Conservation (phyloP, 768 basidiomycete genomes). For the Rhizopogon roseolus region DNA sequence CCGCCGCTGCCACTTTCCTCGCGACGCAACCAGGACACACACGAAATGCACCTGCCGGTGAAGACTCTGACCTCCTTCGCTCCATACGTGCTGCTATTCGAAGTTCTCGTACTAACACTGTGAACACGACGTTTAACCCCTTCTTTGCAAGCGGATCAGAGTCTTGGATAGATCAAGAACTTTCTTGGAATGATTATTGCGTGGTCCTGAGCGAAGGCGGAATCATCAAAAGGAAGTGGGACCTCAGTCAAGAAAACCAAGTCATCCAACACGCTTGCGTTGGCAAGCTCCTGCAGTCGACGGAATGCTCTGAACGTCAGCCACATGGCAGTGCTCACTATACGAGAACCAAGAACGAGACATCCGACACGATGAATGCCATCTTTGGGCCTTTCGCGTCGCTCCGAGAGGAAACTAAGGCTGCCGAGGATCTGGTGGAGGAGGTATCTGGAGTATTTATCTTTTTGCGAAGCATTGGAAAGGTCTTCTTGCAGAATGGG, state of each 20-base stretch:
- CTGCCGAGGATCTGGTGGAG: slow-evolving; percentile 30
- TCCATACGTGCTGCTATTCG: slow-evolving; percentile 59
- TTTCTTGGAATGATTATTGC: slow-evolving; percentile 63
- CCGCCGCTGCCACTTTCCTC: slow-evolving; percentile 41
- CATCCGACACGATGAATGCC: slow-evolving; percentile 12
- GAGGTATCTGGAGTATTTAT: slow-evolving; percentile 64
- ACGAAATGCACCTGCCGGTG: background rate
- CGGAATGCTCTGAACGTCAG: slow-evolving; percentile 20
- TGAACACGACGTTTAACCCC: slow-evolving; percentile 37
- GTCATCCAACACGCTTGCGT: slow-evolving; percentile 76
- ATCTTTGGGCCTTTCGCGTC: slow-evolving; percentile 38
- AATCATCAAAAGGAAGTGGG: slow-evolving; percentile 69
- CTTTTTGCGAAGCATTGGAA: slow-evolving; percentile 71
- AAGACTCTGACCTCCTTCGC: slow-evolving; percentile 41
- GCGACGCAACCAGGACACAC: slow-evolving; percentile 18
- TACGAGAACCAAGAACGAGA: slow-evolving; percentile 14
- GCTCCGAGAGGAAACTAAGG: slow-evolving; percentile 22
- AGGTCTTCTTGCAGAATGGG: slow-evolving; percentile 67
- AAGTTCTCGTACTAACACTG: slow-evolving; percentile 42
- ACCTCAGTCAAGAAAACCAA: slow-evolving; percentile 65
- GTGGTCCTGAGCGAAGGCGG: slow-evolving; percentile 66
- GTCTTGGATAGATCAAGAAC: slow-evolving; percentile 51
- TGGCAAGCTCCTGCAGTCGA: slow-evolving; percentile 62
- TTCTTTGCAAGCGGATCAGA: slow-evolving; percentile 36
- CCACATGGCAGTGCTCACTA: slow-evolving; percentile 25